These are phyloP conservation scores for Paramecium caudatum DNA, from an alignment of 73 alveolate species.

Conservation along the genomic window DNA sequence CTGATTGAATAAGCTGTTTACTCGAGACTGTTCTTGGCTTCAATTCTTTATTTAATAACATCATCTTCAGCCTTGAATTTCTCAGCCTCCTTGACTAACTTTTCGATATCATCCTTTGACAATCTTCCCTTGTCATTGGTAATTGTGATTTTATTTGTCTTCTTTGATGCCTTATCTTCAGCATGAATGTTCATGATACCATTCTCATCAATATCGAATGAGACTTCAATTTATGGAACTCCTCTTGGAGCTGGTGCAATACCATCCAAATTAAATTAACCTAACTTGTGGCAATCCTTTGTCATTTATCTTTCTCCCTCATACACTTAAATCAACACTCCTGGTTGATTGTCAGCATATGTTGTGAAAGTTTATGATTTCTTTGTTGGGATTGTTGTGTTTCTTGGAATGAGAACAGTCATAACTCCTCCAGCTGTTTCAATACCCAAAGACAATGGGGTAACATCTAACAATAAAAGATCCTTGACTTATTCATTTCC, in stretches of 20 bases:
- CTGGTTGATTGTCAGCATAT: constrained; percentile 98
- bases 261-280: constrained; percentile 94
- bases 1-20: constrained; percentile 81
- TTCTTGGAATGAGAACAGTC: constrained; percentile 97
- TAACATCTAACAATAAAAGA: constrained; percentile 87
- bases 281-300: constrained; percentile 96
- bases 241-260: constrained; percentile 98
- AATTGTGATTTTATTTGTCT: constrained; percentile 93
- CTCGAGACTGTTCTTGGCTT: constrained; percentile 87
- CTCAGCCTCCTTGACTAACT: constrained; percentile 91
- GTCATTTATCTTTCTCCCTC: constrained; percentile 99
- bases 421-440: constrained; percentile 99
- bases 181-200: constrained; percentile 96
- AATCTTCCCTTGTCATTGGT: constrained; percentile 95
- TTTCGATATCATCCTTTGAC: constrained; percentile 91
- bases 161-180: constrained; percentile 97
- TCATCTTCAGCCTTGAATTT: constrained; percentile 88
- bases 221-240: constrained; percentile 94
- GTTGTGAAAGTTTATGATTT: constrained; percentile 93
- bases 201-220: constrained; percentile 97
- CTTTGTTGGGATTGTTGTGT: constrained; percentile 97
- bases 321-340: constrained; percentile 94
- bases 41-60: constrained; percentile 82
- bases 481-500: constrained; percentile 82
- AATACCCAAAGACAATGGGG: constrained; percentile 98